These are phyloP conservation scores for Skeletonema potamos DNA, from an alignment of 108 stramenopile species.

Conservation along the genomic window DNA sequence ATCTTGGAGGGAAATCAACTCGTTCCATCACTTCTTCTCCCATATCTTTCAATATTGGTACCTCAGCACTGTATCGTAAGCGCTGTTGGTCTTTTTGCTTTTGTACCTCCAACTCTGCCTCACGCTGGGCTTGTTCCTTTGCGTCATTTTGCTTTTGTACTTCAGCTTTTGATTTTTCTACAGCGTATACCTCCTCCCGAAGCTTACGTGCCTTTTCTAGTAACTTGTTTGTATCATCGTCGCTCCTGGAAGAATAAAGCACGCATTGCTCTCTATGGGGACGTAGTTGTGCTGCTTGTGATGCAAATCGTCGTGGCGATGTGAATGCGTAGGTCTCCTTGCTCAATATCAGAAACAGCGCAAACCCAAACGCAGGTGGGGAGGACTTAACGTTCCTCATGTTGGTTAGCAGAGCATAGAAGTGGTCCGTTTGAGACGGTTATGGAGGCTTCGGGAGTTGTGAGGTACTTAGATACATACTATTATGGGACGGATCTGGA, in stretches of 20 bases:
- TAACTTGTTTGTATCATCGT: slow-evolving; percentile 38
- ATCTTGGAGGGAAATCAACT: slow-evolving; percentile 68
- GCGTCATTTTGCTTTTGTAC: slow-evolving; percentile 37
- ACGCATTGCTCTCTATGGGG: neutral
- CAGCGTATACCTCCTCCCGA: slow-evolving; percentile 49
- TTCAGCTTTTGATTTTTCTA: slow-evolving; percentile 35
- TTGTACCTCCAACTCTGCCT: slow-evolving; percentile 32
- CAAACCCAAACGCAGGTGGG: neutral
- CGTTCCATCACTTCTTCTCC: slow-evolving; percentile 66
- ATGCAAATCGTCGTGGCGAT: neutral
- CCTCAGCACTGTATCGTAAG: slow-evolving; percentile 59
- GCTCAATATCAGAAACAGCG: neutral
- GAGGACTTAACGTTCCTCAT: neutral
- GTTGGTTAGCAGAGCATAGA: too few species aligned
- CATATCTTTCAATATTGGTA: slow-evolving; percentile 82
- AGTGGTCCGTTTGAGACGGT: too few species aligned
- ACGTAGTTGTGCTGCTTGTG: too few species aligned
- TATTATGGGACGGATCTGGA: too few species aligned
- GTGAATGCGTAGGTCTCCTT: neutral
- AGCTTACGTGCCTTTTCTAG: slow-evolving; percentile 54
- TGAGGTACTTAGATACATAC: too few species aligned
- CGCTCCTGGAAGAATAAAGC: neutral
- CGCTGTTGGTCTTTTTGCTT: slow-evolving; percentile 31
- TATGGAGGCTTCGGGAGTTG: too few species aligned
- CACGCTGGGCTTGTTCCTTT: slow-evolving; percentile 6